Evolutionary conservation across 2,329 filamentous ascomycete species (phyloP), one percentile per base, ranked within the genome.

Genomic region (Trichothecium sympodiale): DNA sequence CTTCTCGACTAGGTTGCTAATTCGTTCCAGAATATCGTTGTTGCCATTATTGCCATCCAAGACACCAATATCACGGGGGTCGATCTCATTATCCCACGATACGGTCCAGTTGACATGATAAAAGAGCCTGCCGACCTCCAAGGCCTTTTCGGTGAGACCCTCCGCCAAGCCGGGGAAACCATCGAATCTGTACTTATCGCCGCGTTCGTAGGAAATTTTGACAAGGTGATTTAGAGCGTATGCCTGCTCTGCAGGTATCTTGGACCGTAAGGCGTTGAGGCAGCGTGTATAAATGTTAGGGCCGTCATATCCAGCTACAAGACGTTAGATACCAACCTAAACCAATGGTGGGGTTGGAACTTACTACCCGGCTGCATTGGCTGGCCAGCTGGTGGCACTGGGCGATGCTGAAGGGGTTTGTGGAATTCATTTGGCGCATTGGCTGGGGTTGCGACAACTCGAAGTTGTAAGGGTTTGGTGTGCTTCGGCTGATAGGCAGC

Each of bases 101-200:
- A 94, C 69, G 29, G 77, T 73, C 85, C 86, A 96, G 38, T 80
- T 71, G 16, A 94, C 71, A 35, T 91, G 71, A 52, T 87, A 91
- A 58, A 88, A 93, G 10, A 94, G 61, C 32, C 69, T 71, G 38
- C 82, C 82, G 29, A 94, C 71, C 42, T 88, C 77, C 34, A 95
- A 65, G 2, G 83, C 79, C 52, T 93, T 93, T 41, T 87, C 82
- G 37, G 94, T 77, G 8, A 98, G 69, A 3, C 84, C 83, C 56
- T 96, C 91, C 1, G 86, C 85, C 18, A 98, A 69, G 8, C 85
- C 80, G 2, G 84, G 81, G 47, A 95, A 96, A 5, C 85, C 83
- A 47, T 94, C 87, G 46, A 96, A 95, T 41, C 85, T 83, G 60
- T 94, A 95, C 57, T 94, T 94, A 54, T 96, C 91, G 31, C 89